phyloP scores from a whole-genome alignment of 2,329 filamentous ascomycete species.

The Stachybotrys echinatus region DNA sequence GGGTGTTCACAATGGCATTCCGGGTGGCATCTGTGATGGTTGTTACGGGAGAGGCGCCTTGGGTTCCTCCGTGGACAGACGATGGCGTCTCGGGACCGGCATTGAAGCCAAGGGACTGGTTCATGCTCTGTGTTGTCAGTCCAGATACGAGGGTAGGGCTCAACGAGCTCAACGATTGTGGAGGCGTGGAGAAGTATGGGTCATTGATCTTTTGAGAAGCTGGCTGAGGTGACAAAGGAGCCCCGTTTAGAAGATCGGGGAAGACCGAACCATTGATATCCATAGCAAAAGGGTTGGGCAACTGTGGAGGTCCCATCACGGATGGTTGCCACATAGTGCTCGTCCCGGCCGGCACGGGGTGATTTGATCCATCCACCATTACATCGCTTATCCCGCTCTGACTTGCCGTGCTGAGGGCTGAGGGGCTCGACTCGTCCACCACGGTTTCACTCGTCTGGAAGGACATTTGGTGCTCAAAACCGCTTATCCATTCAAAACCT shows the following conservation, averaged over 20 bases:
- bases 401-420: constrained; percentile 90
- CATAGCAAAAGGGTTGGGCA: constrained; percentile 66
- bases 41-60: constrained; percentile 53
- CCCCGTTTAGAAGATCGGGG: constrained; percentile 67
- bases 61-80: constrained; percentile 61
- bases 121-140: constrained; percentile 55
- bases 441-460: constrained; percentile 71
- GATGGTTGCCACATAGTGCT: constrained; percentile 65
- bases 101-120: constrained; percentile 60
- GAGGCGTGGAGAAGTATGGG: constrained; percentile 73
- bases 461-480: constrained; percentile 72
- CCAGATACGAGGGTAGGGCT: constrained; percentile 68
- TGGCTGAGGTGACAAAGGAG: constrained; percentile 73
- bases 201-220: constrained; percentile 66
- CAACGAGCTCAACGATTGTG: constrained; percentile 66
- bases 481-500: constrained; percentile 75
- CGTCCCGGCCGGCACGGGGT: constrained; percentile 47
- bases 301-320: constrained; percentile 63
- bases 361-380: constrained; percentile 78
- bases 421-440: constrained; percentile 90
- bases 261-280: constrained; percentile 72
- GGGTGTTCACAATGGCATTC: constrained; percentile 53
- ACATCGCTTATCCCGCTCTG: constrained; percentile 88
- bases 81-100: constrained; percentile 67
- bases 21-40: constrained; percentile 63